Conservation (phyloP, 2,329 filamentous ascomycete species). For the Cladophialophora bantiana region DNA sequence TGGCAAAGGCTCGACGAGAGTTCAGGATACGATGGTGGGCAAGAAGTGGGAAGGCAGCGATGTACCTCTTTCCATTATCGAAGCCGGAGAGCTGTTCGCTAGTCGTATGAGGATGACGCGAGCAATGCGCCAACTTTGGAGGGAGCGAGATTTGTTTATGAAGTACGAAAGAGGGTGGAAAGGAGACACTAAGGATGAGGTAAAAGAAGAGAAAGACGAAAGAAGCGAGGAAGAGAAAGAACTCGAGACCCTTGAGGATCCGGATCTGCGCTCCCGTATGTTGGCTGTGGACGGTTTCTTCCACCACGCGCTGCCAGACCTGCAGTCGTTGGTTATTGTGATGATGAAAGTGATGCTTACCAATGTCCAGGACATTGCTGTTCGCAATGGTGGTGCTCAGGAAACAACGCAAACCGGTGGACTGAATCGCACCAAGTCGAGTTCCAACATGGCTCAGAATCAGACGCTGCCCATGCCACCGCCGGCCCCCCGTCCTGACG, state of each 20-base stretch:
- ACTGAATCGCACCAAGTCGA: slow-evolving; percentile 40
- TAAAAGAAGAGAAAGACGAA: slow-evolving; percentile 18
- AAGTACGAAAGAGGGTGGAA: slow-evolving; percentile 93
- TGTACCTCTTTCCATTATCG: slow-evolving; percentile 90
- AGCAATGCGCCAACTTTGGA: slow-evolving; percentile 91
- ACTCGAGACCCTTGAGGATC: slow-evolving; percentile 53
- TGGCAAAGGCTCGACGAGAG: slow-evolving; percentile 81
- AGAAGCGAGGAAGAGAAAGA: slow-evolving; percentile 50
- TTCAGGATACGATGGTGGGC: slow-evolving; percentile 81
- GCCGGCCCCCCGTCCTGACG: slow-evolving; percentile 38
- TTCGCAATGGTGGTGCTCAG: slow-evolving; percentile 51
- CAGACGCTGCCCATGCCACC: slow-evolving; percentile 39
- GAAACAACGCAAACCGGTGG: slow-evolving; percentile 59
- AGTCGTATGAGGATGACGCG: slow-evolving; percentile 88
- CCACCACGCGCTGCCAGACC: slow-evolving; percentile 75
- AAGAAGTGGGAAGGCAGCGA: slow-evolving; percentile 92
- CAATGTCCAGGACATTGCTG: slow-evolving; percentile 84
- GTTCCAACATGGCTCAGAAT: slow-evolving; percentile 36
- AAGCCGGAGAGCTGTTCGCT: slow-evolving; percentile 91
- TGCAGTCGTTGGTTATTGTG: slow-evolving; percentile 93
- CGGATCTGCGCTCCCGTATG: slow-evolving; percentile 69
- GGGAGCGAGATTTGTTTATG: slow-evolving; percentile 88
- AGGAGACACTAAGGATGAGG: slow-evolving; percentile 50
- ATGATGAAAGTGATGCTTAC: slow-evolving; percentile 85
- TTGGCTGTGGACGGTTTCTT: slow-evolving; percentile 83